These are phyloP conservation scores for Carex arenaria DNA, from an alignment of 202 grass and related monocot species.

Conservation along the genomic window DNA sequence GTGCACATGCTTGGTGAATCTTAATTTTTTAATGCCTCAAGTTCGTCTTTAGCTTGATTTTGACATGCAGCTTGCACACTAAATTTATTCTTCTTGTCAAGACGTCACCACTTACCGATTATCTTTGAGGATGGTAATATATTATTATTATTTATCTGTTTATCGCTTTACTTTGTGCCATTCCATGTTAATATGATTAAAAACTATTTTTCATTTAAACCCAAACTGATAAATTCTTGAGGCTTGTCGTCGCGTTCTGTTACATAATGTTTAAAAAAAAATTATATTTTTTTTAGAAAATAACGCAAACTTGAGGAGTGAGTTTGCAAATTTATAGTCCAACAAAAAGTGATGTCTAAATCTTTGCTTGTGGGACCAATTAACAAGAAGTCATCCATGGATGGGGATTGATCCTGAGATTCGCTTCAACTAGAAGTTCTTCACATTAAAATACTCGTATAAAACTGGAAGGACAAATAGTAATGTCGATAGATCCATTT, in stretches of 20 bases:
- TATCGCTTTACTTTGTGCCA: neutral
- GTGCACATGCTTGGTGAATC: neutral
- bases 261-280: too few relatives aligned
- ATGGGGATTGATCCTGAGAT: neutral
- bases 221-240: neutral
- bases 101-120: neutral
- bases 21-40: neutral
- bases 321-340: neutral
- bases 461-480: neutral
- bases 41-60: neutral
- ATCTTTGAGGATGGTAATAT: neutral
- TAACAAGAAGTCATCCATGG: constrained; percentile 5
- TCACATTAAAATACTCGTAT: neutral
- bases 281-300: neutral
- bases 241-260: too few relatives aligned
- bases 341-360: neutral
- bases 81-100: neutral
- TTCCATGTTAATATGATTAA: neutral
- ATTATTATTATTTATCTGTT: neutral
- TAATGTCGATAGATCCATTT: neutral
- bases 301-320: neutral
- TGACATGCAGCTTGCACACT: neutral
- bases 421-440: neutral
- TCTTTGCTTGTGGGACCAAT: neutral
- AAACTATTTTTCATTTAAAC: neutral